These are phyloP conservation scores for Talaromyces wortmannii DNA, from an alignment of 495 filamentous ascomycete genomes.

Conservation along the genomic window DNA sequence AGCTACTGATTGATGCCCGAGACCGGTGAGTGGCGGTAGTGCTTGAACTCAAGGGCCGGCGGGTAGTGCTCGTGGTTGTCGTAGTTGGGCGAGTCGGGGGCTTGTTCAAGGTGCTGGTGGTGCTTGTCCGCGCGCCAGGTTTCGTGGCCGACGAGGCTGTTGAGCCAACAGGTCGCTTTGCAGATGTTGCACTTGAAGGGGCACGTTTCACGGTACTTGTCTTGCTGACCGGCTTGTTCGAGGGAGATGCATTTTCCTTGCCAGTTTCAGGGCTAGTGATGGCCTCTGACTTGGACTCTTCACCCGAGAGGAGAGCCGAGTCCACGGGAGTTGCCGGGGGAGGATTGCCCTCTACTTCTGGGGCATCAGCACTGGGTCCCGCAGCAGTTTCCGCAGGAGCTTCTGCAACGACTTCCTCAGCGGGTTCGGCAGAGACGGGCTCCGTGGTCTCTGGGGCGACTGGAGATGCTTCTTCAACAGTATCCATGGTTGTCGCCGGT, in stretches of 20 bases:
- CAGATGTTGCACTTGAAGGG: conserved; percentile 18
- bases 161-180: conserved; percentile 3
- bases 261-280: conserved; percentile 34
- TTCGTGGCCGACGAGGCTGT: conserved; percentile 17
- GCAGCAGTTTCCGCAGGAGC: not conserved
- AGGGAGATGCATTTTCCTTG: conserved; percentile 30
- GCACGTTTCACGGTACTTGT: not conserved
- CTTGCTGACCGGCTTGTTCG: conserved; percentile 2
- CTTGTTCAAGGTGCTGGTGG: conserved; percentile 32
- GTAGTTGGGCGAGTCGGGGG: conserved; percentile 36
- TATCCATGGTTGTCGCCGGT: not conserved
- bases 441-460: not conserved
- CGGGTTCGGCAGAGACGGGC: not conserved
- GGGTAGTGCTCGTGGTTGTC: conserved; percentile 26
- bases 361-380: not conserved
- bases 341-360: conserved; percentile 21
- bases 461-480: not conserved
- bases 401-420: not conserved
- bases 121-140: conserved; percentile 22
- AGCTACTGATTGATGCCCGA: conserved; percentile 38
- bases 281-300: conserved; percentile 18
- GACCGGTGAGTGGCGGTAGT: conserved; percentile 37
- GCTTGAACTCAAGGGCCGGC: conserved; percentile 30
- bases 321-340: conserved; percentile 36
- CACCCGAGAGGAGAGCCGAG: conserved; percentile 27